Evolutionary conservation across 768 basidiomycete species (phyloP).

Genomic region (Nidula microcarpa): DNA sequence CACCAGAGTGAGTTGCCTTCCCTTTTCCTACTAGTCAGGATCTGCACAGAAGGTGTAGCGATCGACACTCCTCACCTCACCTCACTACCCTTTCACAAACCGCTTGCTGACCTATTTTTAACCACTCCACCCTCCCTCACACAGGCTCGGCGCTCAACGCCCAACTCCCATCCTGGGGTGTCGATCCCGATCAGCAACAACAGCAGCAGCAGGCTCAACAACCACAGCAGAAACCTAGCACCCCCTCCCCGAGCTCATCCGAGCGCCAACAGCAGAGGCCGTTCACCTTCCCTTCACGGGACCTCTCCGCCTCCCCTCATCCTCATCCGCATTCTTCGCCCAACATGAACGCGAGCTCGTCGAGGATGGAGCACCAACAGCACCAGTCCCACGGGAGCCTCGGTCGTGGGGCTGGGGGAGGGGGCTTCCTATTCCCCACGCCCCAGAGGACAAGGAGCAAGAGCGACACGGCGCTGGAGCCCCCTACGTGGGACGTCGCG

Average conservation of each 20-base stretch:
- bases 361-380: too few species aligned
- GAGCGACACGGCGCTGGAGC: conserved; percentile 56
- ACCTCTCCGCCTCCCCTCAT: background rate
- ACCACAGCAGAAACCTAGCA: background rate
- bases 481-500: conserved; percentile 44
- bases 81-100: background rate
- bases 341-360: too few species aligned
- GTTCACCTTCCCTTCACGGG: background rate
- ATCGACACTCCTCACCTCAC: background rate
- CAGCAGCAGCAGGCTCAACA: background rate
- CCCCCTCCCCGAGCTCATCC: background rate
- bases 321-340: too few species aligned
- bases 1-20: conserved; percentile 42
- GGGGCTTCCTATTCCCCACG: background rate
- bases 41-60: background rate
- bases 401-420: background rate
- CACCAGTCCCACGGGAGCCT: background rate
- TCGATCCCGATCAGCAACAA: background rate
- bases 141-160: background rate
- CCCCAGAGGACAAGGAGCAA: conserved; percentile 41
- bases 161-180: background rate
- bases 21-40: background rate
- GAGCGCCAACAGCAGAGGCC: background rate
- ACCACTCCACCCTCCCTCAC: background rate
- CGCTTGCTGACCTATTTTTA: background rate